Evolutionary conservation across 805 yeast species (phyloP).

Genomic region (Monosporozyma unispora): DNA sequence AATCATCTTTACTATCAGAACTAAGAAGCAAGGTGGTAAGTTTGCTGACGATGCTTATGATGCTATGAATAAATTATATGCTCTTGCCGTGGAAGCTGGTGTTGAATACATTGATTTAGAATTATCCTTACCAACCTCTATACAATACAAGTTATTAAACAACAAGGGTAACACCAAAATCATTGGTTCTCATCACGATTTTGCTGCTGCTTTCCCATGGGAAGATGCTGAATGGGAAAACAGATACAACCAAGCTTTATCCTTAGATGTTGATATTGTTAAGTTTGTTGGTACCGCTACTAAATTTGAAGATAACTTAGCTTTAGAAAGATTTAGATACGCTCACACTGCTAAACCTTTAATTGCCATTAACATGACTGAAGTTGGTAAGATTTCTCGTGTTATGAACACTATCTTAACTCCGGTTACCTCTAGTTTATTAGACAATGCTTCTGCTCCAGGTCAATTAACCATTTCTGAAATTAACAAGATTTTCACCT

Average conservation of each 20-base stretch:
- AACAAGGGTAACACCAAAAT: conserved; percentile 55
- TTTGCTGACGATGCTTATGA: conserved; percentile 53
- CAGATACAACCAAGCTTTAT: conserved; percentile 57
- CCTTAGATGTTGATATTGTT: conserved; percentile 59
- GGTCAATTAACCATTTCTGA: conserved; percentile 65
- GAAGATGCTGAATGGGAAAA: conserved; percentile 62
- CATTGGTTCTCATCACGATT: conserved; percentile 79
- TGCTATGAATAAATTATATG: conserved; percentile 41
- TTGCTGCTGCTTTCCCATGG: conserved; percentile 57
- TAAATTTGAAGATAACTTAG: conserved; percentile 55
- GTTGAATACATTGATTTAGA: conserved; percentile 77
- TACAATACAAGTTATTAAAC: conserved; percentile 44
- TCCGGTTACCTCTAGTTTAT: conserved; percentile 68
- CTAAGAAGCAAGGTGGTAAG: conserved; percentile 71
- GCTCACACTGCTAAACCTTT: conserved; percentile 49
- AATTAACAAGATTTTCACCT: conserved; percentile 47
- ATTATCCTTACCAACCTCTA: conserved; percentile 51
- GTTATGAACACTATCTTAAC: conserved; percentile 69
- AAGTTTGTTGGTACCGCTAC: conserved; percentile 79
- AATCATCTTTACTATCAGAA: conserved; percentile 71
- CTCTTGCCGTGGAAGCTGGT: conserved; percentile 65
- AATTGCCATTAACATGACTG: conserved; percentile 78
- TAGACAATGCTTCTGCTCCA: conserved; percentile 69
- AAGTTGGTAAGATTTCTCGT: conserved; percentile 66
- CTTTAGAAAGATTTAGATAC: conserved; percentile 59